Conservation (phyloP, 2,329 filamentous ascomycete species). For the Ambrosiella cleistominuta region DNA sequence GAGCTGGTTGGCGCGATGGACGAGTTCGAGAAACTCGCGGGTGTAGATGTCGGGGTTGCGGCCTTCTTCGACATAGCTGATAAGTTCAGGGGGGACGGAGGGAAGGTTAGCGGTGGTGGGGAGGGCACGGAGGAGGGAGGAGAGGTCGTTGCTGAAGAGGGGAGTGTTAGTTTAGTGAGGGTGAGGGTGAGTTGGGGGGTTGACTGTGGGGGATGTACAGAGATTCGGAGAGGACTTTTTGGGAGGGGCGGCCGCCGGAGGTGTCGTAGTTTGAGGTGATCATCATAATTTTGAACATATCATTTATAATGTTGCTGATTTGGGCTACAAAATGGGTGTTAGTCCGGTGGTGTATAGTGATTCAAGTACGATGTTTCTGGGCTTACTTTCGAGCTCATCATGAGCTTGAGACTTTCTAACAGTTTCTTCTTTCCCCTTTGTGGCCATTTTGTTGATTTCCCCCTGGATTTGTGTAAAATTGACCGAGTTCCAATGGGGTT, state of each 20-base stretch:
- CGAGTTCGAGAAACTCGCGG: constrained; percentile 54
- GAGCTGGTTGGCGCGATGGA: constrained; percentile 47
- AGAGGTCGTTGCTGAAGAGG: neutral
- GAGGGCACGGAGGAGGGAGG: neutral
- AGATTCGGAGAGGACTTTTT: constrained; percentile 38
- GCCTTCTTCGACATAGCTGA: constrained; percentile 52
- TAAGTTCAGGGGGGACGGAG: constrained; percentile 41
- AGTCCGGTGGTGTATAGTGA: neutral
- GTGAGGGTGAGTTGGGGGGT: neutral
- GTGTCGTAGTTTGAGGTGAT: constrained; percentile 43
- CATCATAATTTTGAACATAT: constrained; percentile 46
- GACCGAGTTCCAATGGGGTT: no score
- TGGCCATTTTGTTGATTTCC: neutral
- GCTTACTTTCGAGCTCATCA: constrained; percentile 7
- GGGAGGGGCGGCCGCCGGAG: constrained; percentile 29
- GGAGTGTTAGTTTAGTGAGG: neutral
- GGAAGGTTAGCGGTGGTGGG: constrained; percentile 22
- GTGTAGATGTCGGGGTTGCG: constrained; percentile 61
- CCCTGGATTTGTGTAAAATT: no score
- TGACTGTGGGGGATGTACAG: constrained; percentile 22
- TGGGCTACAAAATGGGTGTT: constrained; percentile 25
- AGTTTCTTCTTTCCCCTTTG: neutral
- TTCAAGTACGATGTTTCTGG: no score
- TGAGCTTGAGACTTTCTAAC: neutral
- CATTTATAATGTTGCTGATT: constrained; percentile 45